Evolutionary conservation across 352 stramenopile genomes (phyloP).

Genomic region (Globisporangium paddicum): DNA sequence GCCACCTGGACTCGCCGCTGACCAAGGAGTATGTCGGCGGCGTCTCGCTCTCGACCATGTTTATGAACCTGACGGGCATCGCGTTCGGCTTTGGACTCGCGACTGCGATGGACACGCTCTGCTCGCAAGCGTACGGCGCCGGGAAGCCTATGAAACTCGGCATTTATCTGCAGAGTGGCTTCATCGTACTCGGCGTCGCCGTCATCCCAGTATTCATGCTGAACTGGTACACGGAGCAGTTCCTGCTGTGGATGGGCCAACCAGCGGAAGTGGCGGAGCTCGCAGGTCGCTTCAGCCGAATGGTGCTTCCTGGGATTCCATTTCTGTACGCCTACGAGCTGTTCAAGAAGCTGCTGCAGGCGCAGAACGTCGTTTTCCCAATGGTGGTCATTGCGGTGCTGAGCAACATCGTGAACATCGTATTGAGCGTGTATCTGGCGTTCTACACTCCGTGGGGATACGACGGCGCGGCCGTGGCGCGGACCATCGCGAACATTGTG

Average conservation of each 20-base stretch:
- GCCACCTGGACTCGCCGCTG: conserved; percentile 58
- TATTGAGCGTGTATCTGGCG: conserved; percentile 68
- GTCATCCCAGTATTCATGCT: conserved; percentile 62
- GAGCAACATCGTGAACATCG: conserved; percentile 76
- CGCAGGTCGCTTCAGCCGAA: conserved; percentile 65
- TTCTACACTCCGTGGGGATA: conserved; percentile 78
- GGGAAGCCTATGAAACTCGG: conserved; percentile 63
- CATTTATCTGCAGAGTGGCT: conserved; percentile 78
- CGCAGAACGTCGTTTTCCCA: conserved; percentile 80
- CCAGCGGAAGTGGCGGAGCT: conserved; percentile 47
- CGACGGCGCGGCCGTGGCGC: conserved; percentile 73
- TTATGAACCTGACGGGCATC: conserved; percentile 80
- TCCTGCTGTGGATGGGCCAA: conserved; percentile 68
- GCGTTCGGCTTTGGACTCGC: conserved; percentile 73
- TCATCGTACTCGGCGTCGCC: conserved; percentile 55
- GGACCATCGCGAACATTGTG: conserved; percentile 47
- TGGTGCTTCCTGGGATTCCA: conserved; percentile 66
- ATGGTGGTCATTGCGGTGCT: conserved; percentile 79
- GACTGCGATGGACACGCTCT: conserved; percentile 84
- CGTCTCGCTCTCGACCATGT: conserved; percentile 65
- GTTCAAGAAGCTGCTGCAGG: conserved; percentile 81
- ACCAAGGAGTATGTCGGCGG: conserved; percentile 74
- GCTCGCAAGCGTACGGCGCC: conserved; percentile 59
- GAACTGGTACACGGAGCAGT: conserved; percentile 67
- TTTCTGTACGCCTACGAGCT: conserved; percentile 86